Evolutionary conservation across 257 asterid genomes (phyloP), one percentile per base, ranked within the genome.

Genomic region (Forsythia viridissima): DNA sequence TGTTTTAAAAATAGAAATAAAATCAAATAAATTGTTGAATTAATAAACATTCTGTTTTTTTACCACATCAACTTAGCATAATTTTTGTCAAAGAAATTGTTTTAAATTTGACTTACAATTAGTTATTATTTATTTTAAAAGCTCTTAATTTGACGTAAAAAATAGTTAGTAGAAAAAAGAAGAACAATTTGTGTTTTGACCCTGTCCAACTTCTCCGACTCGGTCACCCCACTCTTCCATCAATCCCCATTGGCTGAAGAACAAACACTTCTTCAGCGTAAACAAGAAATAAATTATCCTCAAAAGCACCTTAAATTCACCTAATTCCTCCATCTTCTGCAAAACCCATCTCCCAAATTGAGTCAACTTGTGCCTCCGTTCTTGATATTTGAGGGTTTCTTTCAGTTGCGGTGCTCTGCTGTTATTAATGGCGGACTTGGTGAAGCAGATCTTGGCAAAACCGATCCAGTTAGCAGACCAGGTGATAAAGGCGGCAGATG

Each of bases 401-500:
- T 57, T 57, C 34, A 21, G 36, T 20, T 59, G 34, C 20, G 37
- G 37, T 12, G 13, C 20, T 59, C 37, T 21, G 68, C 68, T 59
- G 36, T 20, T 20, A 59, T 59, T 73, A 44, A 87, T 87, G 88
- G 90, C 84, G 43, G 88, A 87, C 70, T 40, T 79, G 72, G 88
- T 87, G 80, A 80, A 87, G 65, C 84, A 79, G 80, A 87, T 87
- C 85, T 82, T 87, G 10, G 82, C 80, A 13, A 87, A 77, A 52
- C 87, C 89, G 74, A 88, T 88, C 52, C 87, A 85, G 36, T 75
- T 88, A 37, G 86, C 88, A 0, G 89, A 84, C 67, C 89, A 88
- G 20, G 87, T 88, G 12, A 80, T 41, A 8, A 82, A 85, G 78
- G 89, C 84, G 1, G 89, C 85, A 1, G 89, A 82, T 20, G 85